Evolutionary conservation across 495 filamentous ascomycete species (phyloP), one percentile per base, ranked within the genome.

Genomic region (Neurospora hispaniola): DNA sequence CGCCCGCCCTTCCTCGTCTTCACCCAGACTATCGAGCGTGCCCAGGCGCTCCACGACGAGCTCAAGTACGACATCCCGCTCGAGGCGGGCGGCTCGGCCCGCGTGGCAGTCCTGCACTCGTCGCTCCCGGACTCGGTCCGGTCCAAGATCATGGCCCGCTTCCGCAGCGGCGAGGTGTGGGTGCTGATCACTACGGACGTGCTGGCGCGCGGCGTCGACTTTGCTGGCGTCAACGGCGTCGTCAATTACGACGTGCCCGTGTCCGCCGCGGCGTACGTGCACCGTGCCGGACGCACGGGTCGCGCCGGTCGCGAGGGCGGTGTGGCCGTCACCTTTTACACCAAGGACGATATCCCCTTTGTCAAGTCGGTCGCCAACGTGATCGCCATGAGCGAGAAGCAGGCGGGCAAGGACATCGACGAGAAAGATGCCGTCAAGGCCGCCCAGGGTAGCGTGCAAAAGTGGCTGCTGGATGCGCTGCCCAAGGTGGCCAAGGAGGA

Each of bases 241-340:
- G 90, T 98, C 38, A 99, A 98, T 82, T 99, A 98, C 82, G 96
- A 99, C 79, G 91, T 98, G 68, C 96, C 96, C 2, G 93, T 89
- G 44, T 94, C 93, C 0, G 90, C 91, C 7, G 93, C 94, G 5
- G 89, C 91, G 7, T 99, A 99, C 75, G 91, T 99, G 27, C 96
- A 99, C 82, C 93, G 96, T 31, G 93, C 94, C 2, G 96, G 96
- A 5, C 88, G 96, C 71, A 98, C 96, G 0, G 96, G 94, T 2
- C 85, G 96, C 71, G 95, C 94, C 2, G 95, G 96, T 4, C 87
- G 93, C 69, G 89, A 91, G 77, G 95, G 94, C 39, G 96, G 96
- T 31, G 88, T 96, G n/a, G 94, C 93, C 0, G 90, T 98, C 0
- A 98, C 96, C 1, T 90, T 95, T 73, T 99, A 97, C 77, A 98